These are phyloP conservation scores for Clarireedia paspali DNA, from an alignment of 2,329 filamentous ascomycete species.

Conservation along the genomic window DNA sequence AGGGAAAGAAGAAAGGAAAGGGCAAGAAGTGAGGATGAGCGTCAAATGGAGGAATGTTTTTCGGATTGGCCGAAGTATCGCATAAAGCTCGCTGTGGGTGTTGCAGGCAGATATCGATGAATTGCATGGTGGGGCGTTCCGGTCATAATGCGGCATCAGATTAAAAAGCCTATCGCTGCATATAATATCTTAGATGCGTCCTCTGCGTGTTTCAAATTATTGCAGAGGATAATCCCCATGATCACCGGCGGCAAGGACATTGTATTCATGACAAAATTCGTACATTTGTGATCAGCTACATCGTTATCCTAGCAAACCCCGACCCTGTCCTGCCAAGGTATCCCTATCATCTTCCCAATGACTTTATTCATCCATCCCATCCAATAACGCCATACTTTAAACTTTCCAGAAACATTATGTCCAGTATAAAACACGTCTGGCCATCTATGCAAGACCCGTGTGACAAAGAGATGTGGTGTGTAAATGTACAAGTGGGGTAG, in stretches of 20 bases:
- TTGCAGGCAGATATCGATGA: neutral
- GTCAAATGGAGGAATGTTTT: neutral
- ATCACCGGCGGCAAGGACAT: neutral
- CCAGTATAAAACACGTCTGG: conserved; percentile 17
- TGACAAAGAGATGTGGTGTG: conserved; percentile 16
- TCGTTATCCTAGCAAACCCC: conserved; percentile 7
- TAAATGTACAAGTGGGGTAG: no score
- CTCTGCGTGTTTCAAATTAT: neutral
- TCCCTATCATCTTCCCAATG: conserved; percentile 5
- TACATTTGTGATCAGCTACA: conserved; percentile 12
- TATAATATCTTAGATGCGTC: neutral
- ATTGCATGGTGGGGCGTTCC: conserved; percentile 4
- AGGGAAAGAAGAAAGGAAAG: conserved; percentile 48
- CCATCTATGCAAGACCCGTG: conserved; percentile 25
- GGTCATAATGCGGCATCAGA: neutral
- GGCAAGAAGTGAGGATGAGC: conserved; percentile 50
- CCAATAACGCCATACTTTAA: conserved; percentile 1
- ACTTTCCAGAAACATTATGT: conserved; percentile 11
- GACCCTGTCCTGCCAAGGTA: conserved; percentile 6
- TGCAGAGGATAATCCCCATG: neutral
- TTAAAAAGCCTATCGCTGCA: neutral
- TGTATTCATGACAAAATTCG: neutral
- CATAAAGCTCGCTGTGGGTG: neutral
- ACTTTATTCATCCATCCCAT: conserved; percentile 3
- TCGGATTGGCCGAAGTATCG: neutral